phyloP scores from a whole-genome alignment of 495 filamentous ascomycete genomes.

The Penicillium dipodomyicola region DNA sequence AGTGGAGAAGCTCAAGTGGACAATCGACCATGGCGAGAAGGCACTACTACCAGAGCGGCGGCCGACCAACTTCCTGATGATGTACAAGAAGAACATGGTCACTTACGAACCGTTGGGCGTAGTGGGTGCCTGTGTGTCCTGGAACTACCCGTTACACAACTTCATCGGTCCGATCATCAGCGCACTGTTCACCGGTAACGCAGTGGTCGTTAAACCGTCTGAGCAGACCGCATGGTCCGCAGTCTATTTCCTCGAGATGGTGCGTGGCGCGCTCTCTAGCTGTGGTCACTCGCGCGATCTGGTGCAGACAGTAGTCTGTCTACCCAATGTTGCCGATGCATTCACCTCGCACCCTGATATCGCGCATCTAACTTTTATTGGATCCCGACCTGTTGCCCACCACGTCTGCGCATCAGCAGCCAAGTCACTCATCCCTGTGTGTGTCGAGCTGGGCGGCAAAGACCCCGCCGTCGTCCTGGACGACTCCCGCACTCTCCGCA shows the following conservation, averaged over 20 bases:
- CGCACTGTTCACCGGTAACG: constrained; percentile 89
- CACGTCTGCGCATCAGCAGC: constrained; percentile 83
- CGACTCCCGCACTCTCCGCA: constrained; percentile 55
- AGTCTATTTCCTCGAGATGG: constrained; percentile 73
- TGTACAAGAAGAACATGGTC: constrained; percentile 92
- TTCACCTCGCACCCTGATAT: constrained; percentile 86
- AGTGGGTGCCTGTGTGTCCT: constrained; percentile 87
- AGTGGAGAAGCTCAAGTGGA: constrained; percentile 91
- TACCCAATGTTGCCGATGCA: constrained; percentile 75
- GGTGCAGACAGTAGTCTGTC: constrained; percentile 81
- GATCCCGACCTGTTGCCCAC: constrained; percentile 81
- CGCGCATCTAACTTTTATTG: constrained; percentile 96
- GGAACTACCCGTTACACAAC: constrained; percentile 98
- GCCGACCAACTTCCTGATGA: constrained; percentile 85
- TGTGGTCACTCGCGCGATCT: constrained; percentile 83
- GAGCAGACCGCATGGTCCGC: constrained; percentile 93
- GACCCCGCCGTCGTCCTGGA: constrained; percentile 92
- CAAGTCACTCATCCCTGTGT: constrained; percentile 76
- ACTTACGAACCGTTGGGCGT: constrained; percentile 90
- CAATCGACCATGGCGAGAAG: constrained; percentile 84
- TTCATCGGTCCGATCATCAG: constrained; percentile 87
- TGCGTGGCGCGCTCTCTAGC: constrained; percentile 70
- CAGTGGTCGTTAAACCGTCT: constrained; percentile 84
- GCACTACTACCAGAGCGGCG: constrained; percentile 68
- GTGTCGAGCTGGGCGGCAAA: constrained; percentile 91